Base-by-base conservation (phyloP, 2,329 filamentous ascomycete species). In the Akanthomyces muscarius region DNA sequence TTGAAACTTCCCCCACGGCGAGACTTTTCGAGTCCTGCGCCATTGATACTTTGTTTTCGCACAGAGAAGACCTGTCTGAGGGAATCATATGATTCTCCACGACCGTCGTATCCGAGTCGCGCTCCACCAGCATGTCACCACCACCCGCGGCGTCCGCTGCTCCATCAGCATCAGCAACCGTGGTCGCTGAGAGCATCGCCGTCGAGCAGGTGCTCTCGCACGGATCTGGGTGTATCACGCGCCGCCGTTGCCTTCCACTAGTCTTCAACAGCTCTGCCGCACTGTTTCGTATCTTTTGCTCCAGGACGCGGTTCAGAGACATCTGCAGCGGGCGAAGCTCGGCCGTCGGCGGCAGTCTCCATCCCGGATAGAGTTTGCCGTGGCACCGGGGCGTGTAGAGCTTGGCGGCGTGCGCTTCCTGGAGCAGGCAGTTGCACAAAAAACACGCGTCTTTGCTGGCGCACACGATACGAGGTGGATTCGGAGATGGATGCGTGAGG, bases 121-220 rank as follows among this genome's bases (percentile, higher is more conserved):
- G 18, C 21, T 23, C 23, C 47, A 30, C 47, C 23, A 16, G 13
- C 47, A 10, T 28, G 13, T 30, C 23, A 25, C 3, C 23, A 25
- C 3, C 6, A 14, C 16, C 14, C 8, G 47, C 25, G 5, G 13
- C 25, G 23, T 50, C 47, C 33, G 33, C 33, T n/a, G 16, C 14
- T n/a, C 14, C 42, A 13, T 6, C n/a, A 7, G 45, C 8, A 3
- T n/a, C 5, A 5, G 30, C 41, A 8, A 18, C 33, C 6, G 56
- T 60, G 1, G 61, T 57, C 45, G 44, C 28, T 2, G 61, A 58
- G 16, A 51, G 33, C 13, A 56, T 36, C 5, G 36, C 45, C 10
- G 53, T 56, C 21, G 54, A 57, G 45, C 55, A 58, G 18, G 16
- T 62, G 23, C 60, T 62, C 60, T 62, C 60, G 14, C 52, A 55